Evolutionary conservation across 345 rosid genomes (phyloP), one percentile per base, ranked within the genome.

Genomic region (Populus davidiana): DNA sequence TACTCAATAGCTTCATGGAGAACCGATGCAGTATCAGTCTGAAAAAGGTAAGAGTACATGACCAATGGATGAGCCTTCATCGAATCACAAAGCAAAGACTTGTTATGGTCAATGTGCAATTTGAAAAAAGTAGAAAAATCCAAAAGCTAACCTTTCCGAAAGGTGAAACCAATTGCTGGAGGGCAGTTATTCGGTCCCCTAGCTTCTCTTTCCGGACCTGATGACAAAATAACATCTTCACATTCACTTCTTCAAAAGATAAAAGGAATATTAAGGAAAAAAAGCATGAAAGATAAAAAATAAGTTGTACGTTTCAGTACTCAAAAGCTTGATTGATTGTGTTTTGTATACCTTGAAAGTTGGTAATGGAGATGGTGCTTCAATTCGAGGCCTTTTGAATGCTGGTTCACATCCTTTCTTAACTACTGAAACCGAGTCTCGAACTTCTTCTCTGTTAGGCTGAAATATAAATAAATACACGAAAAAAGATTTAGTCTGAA

Each of bases 151-250:
- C 85, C 79, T 82, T 82, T 63, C 85, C 85, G 54, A 82, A 82
- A 75, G 85, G 85, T 20, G 85, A 82, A 78, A 82, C 85, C 73
- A 82, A 75, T 78, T 82, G 85, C 66, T 82, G 85, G 54, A 82
- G 85, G 17, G 85, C 85, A 64, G 85, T 82, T 78, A 82, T 78
- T 75, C 85, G 79, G 79, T 82, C 85, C 73, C 85, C 85, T 1
- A 82, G 66, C 81, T 82, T 82, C 76, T 82, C 85, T 82, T 82
- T 82, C 63, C 85, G 76, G 44, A 82, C 85, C 85, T 82, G 81
- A 71, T 50, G 21, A 52, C 33, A 20, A 78, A 44, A 35, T 56
- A 7, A 49, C 27, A 56, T 12, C 69, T 44, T 67, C 70, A 17
- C 27, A 66, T 65, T 70, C 66, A 29, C 16, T 69, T 56, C n/a